Evolutionary conservation across 1,139 yeast genomes (phyloP).

Genomic region (Geotrichum fermentans): DNA sequence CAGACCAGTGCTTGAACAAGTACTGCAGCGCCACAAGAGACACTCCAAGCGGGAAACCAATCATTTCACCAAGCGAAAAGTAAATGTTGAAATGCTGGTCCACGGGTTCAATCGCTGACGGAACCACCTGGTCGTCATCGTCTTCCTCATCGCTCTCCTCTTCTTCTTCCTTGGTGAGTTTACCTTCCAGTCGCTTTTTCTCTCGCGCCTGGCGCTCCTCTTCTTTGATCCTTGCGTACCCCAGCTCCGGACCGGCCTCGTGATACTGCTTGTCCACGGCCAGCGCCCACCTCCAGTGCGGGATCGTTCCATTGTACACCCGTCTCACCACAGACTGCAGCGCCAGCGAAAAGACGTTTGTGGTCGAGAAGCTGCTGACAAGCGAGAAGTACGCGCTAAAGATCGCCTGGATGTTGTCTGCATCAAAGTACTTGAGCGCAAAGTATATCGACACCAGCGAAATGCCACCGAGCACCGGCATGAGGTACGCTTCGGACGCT

Average conservation of each 20-base stretch:
- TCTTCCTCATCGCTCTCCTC: slow-evolving; percentile 25
- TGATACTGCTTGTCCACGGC: slow-evolving; percentile 35
- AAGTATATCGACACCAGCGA: slow-evolving; percentile 40
- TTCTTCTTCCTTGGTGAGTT: slow-evolving; percentile 6
- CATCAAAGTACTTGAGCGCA: slow-evolving; percentile 36
- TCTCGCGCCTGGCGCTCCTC: slow-evolving; percentile 10
- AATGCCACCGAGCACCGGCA: slow-evolving; percentile 44
- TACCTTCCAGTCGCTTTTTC: background rate
- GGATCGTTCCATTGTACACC: slow-evolving; percentile 26
- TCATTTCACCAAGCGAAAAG: slow-evolving; percentile 30
- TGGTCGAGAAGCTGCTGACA: slow-evolving; percentile 33
- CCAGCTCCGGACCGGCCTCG: slow-evolving; percentile 32
- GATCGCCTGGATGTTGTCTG: slow-evolving; percentile 32
- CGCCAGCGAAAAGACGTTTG: slow-evolving; percentile 29
- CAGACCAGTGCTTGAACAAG: slow-evolving; percentile 37
- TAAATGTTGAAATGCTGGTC: slow-evolving; percentile 15
- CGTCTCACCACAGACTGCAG: slow-evolving; percentile 31
- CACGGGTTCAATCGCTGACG: slow-evolving; percentile 16
- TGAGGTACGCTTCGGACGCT: slow-evolving; percentile 36
- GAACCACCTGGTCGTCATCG: slow-evolving; percentile 16
- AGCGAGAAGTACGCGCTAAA: slow-evolving; percentile 39
- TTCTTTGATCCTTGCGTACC: slow-evolving; percentile 11
- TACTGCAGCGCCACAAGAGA: slow-evolving; percentile 24
- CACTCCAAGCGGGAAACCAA: slow-evolving; percentile 30
- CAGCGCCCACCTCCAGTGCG: slow-evolving; percentile 36